Conservation (phyloP, 1,284 basidiomycete genomes). For the Entoloma clypeatum region DNA sequence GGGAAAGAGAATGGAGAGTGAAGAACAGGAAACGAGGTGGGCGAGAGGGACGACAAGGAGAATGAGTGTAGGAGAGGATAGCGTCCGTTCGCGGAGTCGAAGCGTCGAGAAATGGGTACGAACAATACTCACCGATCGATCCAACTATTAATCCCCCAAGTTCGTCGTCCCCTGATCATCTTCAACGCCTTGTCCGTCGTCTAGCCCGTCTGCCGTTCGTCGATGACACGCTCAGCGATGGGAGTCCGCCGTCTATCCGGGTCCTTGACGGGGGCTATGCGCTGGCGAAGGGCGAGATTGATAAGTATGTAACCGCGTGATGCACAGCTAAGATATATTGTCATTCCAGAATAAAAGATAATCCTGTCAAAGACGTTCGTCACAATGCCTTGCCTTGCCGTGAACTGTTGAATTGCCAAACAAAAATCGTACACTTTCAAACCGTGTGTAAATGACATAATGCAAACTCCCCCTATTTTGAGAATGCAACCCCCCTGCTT, state of each 20-base stretch:
- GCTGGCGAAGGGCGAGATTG: constrained; percentile 85
- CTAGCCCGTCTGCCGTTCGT: constrained; percentile 89
- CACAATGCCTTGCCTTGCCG: no score
- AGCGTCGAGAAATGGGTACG: neutral
- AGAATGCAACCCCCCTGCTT: no score
- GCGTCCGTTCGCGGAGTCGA: no score
- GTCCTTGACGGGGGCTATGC: constrained; percentile 87
- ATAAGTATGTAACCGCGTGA: constrained; percentile 92
- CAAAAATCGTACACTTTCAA: no score
- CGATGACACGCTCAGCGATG: constrained; percentile 80
- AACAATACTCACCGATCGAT: constrained; percentile 86
- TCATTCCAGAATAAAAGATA: constrained; percentile 98
- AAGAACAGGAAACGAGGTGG: no score
- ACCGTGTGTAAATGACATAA: no score
- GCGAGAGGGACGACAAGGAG: no score
- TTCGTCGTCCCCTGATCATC: constrained; percentile 87
- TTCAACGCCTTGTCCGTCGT: constrained; percentile 94
- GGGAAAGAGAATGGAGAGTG: constrained; percentile 6
- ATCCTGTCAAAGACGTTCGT: constrained; percentile 61
- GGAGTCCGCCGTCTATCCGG: constrained; percentile 75
- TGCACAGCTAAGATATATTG: constrained; percentile 96
- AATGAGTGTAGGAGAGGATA: no score
- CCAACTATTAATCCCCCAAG: constrained; percentile 91
- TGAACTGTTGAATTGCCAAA: no score
- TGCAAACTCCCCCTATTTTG: no score